Base-by-base conservation (phyloP, 352 stramenopile species). In the Elongisporangium anandrum region DNA sequence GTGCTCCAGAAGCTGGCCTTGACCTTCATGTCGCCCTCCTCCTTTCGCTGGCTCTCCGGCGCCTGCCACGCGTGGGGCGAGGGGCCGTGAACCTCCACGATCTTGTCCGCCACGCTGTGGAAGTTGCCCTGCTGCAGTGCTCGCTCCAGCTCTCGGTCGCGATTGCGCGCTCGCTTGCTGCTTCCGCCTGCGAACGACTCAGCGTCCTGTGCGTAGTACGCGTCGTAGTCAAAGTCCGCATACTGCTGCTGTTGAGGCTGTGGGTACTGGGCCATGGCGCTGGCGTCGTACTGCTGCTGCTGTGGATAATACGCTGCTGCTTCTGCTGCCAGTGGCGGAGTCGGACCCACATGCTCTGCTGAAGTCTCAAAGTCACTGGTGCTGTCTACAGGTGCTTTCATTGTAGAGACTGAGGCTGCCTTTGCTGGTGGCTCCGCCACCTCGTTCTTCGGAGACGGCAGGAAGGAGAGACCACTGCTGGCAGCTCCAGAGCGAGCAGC, bases 1-100 rank as follows among this genome's bases (percentile, higher is more conserved):
- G 81, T 65, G 62, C 81, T 89, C 79, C 79, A 91, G 64, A 91
- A 91, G 56, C 71, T 88, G n/a, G 81, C 77, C 54, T 79, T 70
- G 52, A 91, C 67, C 62, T 86, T 88, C 20, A 91, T 52, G 2
- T 77, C 71, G 51, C 55, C 51, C 20, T 80, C 66, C 51, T 71
- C 23, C 7, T n/a, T n/a, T 41, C 52, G 52, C 39, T 52, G 34
- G 26, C 57, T 62, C 17, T 67, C 53, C 2, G 83, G 72, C 9
- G 77, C 70, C 51, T 87, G 68, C 83, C 83, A 92, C 3, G 75
- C 70, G 58, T 77, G 69, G 1, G 79, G 61, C 24, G 65, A 64
- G 0, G 70, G 75, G 0, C 77, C 83, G 48, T 82, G 70, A 16
- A 92, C 81, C 15, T 92, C 83, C 16, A 73, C 65, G 54, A 92